Evolutionary conservation across 148 eudicot species (phyloP).

Genomic region (Rheum nobile): DNA sequence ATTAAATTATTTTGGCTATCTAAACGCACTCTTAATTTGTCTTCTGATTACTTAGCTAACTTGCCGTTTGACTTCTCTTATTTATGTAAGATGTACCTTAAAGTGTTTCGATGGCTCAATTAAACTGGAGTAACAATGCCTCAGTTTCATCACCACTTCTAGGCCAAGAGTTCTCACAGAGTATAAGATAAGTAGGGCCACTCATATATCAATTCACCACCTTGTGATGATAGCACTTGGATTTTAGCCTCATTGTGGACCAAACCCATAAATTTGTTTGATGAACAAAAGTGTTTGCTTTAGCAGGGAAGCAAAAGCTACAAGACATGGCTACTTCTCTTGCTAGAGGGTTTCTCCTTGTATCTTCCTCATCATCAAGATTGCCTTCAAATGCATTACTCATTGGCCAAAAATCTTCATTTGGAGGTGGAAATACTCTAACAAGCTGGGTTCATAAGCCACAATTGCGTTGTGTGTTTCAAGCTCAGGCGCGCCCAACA

Average conservation of each 20-base stretch:
- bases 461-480: slow-evolving; percentile 20
- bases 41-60: too few relatives aligned
- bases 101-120: too few relatives aligned
- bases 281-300: background rate
- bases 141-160: background rate
- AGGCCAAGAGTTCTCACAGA: background rate
- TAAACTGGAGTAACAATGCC: too few relatives aligned
- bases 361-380: slow-evolving; percentile 27
- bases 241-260: slow-evolving; percentile 6
- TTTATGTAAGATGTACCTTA: too few relatives aligned
- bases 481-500: slow-evolving; percentile 59
- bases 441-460: slow-evolving; percentile 11
- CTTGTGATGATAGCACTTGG: background rate
- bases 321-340: slow-evolving; percentile 30
- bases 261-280: background rate
- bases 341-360: slow-evolving; percentile 30
- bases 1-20: too few relatives aligned
- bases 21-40: too few relatives aligned
- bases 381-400: slow-evolving; percentile 5
- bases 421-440: slow-evolving; percentile 6
- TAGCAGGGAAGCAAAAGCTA: background rate
- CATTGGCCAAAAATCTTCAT: slow-evolving; percentile 15
- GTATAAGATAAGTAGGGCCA: slow-evolving; percentile 8
- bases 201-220: background rate
- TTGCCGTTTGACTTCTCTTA: too few relatives aligned